Conservation (phyloP, 2,329 filamentous ascomycete species). For the Leptoxyphium fumago region DNA sequence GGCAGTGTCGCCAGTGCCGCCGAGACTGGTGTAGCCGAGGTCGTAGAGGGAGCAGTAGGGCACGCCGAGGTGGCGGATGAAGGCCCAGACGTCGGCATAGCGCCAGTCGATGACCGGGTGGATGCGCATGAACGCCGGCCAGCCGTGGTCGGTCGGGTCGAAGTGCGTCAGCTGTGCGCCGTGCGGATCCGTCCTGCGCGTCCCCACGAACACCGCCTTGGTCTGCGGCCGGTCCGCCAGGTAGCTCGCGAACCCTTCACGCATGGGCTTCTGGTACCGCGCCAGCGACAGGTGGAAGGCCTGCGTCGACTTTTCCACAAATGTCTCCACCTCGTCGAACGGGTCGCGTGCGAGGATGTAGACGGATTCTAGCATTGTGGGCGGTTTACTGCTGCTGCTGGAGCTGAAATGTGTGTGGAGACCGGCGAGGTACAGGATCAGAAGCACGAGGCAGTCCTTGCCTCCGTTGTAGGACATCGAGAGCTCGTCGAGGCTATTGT, state of each 20-base stretch:
- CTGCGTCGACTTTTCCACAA: constrained; percentile 52
- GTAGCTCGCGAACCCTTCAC: constrained; percentile 64
- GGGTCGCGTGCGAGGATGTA: constrained; percentile 80
- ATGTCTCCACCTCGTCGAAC: constrained; percentile 73
- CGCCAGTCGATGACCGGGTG: constrained; percentile 98
- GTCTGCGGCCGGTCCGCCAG: constrained; percentile 49
- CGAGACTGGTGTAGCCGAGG: constrained; percentile 78
- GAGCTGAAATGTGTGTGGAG: constrained; percentile 25
- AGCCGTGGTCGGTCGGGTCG: constrained; percentile 73
- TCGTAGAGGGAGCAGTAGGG: constrained; percentile 84
- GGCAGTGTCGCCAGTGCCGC: constrained; percentile 74
- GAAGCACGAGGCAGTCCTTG: constrained; percentile 89
- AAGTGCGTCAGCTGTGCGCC: constrained; percentile 67
- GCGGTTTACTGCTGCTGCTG: constrained; percentile 16
- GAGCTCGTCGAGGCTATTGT: constrained; percentile 53
- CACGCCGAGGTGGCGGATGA: constrained; percentile 63
- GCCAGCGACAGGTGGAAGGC: constrained; percentile 63
- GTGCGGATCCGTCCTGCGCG: constrained; percentile 82
- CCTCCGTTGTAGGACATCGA: constrained; percentile 94
- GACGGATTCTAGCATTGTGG: constrained; percentile 56
- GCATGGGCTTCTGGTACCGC: constrained; percentile 67
- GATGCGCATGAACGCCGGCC: constrained; percentile 84
- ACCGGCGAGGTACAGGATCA: constrained; percentile 68
- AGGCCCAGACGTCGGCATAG: constrained; percentile 87
- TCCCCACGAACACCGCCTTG: constrained; percentile 73